Evolutionary conservation across 345 rosid genomes (phyloP).

Genomic region (Toxicodendron radicans): DNA sequence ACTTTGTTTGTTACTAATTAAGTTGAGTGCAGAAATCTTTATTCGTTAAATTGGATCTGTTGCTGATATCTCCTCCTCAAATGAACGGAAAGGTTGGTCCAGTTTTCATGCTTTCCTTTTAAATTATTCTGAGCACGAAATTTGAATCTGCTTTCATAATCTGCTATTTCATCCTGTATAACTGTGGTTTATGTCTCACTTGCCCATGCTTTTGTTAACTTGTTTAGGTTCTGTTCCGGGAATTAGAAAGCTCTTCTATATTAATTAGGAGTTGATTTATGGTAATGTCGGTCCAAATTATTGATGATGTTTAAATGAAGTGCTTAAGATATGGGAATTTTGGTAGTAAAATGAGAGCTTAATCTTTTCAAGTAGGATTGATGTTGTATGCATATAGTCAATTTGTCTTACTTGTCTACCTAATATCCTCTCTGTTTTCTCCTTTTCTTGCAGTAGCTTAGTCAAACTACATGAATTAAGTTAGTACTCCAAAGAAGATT

Average conservation of each 20-base stretch:
- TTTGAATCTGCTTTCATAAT: too few relatives aligned
- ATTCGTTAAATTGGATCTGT: conserved; percentile 6
- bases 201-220: background rate
- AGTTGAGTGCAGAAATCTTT: conserved; percentile 13
- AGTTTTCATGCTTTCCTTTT: background rate
- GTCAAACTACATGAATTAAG: too few relatives aligned
- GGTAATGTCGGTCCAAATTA: background rate
- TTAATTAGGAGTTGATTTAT: background rate
- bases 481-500: too few relatives aligned
- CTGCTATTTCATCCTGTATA: background rate
- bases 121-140: background rate
- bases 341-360: too few relatives aligned
- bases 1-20: conserved; percentile 17
- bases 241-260: background rate
- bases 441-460: too few relatives aligned
- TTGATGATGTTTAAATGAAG: background rate
- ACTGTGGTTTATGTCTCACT: background rate
- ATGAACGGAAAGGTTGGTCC: conserved; percentile 33
- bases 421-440: too few relatives aligned
- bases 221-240: background rate
- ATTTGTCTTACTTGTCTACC: too few relatives aligned
- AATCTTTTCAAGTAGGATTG: too few relatives aligned
- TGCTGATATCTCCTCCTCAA: conserved; percentile 13
- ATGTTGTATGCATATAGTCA: too few relatives aligned
- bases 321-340: background rate